Evolutionary conservation across 2,329 filamentous ascomycete species (phyloP), one percentile per base, ranked within the genome.

Genomic region (Fusarium napiforme): DNA sequence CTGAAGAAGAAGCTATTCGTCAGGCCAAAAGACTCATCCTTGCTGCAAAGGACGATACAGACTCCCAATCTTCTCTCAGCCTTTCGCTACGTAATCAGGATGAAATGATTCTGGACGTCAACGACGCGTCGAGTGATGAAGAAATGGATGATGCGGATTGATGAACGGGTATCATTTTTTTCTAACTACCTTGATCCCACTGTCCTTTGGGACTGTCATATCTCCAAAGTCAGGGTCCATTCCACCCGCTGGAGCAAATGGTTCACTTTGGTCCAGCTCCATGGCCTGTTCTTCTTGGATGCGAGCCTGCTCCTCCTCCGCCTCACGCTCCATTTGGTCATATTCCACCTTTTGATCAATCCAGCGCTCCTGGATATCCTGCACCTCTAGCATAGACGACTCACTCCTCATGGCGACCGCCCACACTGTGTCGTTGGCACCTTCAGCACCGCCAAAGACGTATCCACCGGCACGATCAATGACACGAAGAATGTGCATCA

Each of bases 351-450:
- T 96, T 45, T 92, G 88, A 83, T 98, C 96, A 37, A 99, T 85
- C 96, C 96, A 99, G 69, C 96, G 88, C 84, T 99, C 96, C 83
- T 99, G 96, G 72, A 98, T 92, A 82, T 99, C 96, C 67, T 92
- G 87, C 15, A 95, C 91, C 77, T 97, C 95, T 87, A 97, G 91
- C 83, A 91, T 85, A 37, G 90, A 90, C 40, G 91, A 89, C 66
- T 92, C 91, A 66, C 91, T 91, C 64, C 95, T 90, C 90, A 98
- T 97, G 6, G 96, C 94, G 49, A 98, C 91, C 79, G 97, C 94
- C 96, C 96, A 99, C n/a, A 99, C 90, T 11, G 93, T 95, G 81
- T 99, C 96, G 77, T 98, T 98, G 50, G 95, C 94, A 4, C 95
- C 96, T 80, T 98, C 94, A 0, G 94, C 93, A 9, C 92, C 89